phyloP scores from a whole-genome alignment of 2,329 filamentous ascomycete genomes.

The Colletotrichum tanaceti region DNA sequence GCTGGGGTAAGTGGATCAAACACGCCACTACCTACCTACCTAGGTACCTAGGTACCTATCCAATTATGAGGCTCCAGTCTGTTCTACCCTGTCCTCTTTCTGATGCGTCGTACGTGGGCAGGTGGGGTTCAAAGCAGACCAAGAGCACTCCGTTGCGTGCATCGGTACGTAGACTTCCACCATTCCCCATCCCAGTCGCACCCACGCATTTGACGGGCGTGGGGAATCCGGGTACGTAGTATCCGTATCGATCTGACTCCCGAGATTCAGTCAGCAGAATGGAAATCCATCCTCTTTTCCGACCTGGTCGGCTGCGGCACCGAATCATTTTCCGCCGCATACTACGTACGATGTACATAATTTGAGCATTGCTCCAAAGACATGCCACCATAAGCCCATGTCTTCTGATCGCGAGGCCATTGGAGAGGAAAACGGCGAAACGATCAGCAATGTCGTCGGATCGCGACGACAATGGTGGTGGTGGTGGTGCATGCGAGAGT shows the following conservation, averaged over 20 bases:
- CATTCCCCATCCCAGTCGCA: neutral
- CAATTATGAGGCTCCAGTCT: slow-evolving; percentile 26
- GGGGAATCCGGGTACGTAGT: slow-evolving; percentile 36
- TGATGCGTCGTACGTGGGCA: slow-evolving; percentile 31
- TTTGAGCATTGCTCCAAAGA: slow-evolving; percentile 21
- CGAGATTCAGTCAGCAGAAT: slow-evolving; percentile 14
- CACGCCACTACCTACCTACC: too few species aligned
- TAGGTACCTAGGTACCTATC: too few species aligned
- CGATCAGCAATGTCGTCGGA: neutral
- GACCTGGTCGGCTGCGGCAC: slow-evolving; percentile 17
- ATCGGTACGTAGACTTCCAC: slow-evolving; percentile 12
- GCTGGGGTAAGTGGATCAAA: neutral
- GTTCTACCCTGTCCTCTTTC: slow-evolving; percentile 15
- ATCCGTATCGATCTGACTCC: slow-evolving; percentile 12
- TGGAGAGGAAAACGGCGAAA: slow-evolving; percentile 10
- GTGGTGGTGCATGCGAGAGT: neutral
- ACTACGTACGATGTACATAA: too few species aligned
- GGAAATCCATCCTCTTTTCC: slow-evolving; percentile 7
- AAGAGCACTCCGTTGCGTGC: slow-evolving; percentile 18
- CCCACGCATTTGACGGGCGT: slow-evolving; percentile 10
- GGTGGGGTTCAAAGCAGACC: slow-evolving; percentile 21
- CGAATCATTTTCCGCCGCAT: neutral
- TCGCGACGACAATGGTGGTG: neutral
- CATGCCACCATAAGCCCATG: slow-evolving; percentile 11
- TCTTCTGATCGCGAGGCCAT: slow-evolving; percentile 26